Base-by-base conservation (phyloP, 1,284 basidiomycete species). In the Mycosarcoma mackinlayi region DNA sequence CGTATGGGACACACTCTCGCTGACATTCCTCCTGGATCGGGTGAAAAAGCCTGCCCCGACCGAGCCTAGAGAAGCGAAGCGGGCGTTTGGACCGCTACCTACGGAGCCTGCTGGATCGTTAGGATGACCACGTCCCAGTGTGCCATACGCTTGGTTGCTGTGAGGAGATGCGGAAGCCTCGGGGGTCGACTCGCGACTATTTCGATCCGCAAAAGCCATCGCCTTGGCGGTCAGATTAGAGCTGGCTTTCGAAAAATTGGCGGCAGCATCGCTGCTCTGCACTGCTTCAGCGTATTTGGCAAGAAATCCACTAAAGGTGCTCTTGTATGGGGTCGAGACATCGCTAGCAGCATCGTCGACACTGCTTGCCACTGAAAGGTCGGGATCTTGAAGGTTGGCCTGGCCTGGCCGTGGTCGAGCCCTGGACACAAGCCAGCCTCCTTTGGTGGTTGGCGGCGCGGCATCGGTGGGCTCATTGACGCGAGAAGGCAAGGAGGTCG, bases 221-320 rank as follows among this genome's bases (percentile, higher is more conserved):
- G 79, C 77, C 47, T 73, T 78, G 13, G 79, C 80, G 3, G 75
- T 77, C 23, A 75, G 59, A 42, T 82, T 81, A 0, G 80, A 79
- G 48, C 77, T 70, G 1, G 73, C 74, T 46, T 82, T 82, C 38
- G 76, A 76, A 6, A 82, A 35, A 31, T 65, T 77, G 18, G 80
- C 80, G 2, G 76, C 79, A 5, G 79, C 73, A 38, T 82, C 76
- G 45, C 77, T 79, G 30, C 67, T 73, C 31, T 82, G 80, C 14
- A 81, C 60, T 3, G 75, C 78, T 27, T 80, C 75, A 21, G 76
- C 71, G 24, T 76, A 77, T 25, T 68, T 61, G n/a, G 64, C 67
- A 35, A 76, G 39, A 13, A 76, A 62, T 27, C 59, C 69, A 42
- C 56, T 61, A 28, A 61, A 39, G 30, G 53, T 55, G 46, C 40